Percentiles rank a stretch among this genome's conserved stretches.
Conservation (phyloP, 257 asterid genomes). For the Solanum commersonii region DNA sequence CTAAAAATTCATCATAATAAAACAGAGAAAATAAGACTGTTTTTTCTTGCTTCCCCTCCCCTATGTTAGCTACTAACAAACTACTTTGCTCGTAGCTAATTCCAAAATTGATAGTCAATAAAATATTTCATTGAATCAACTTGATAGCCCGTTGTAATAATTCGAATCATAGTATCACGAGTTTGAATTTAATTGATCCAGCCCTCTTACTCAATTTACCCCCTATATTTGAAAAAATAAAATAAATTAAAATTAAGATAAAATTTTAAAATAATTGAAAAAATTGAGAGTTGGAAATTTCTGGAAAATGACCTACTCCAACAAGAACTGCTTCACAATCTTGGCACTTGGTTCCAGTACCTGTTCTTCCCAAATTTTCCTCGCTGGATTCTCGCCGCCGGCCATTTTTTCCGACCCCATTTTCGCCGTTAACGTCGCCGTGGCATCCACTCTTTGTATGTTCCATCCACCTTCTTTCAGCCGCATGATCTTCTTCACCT, state of each 20-base stretch:
- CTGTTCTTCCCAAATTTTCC: slow-evolving; percentile 55
- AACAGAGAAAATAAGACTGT: background rate
- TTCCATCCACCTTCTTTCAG: slow-evolving; percentile 80
- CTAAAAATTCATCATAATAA: background rate
- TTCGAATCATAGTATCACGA: background rate
- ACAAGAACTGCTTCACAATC: slow-evolving; percentile 77
- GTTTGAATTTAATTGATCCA: background rate
- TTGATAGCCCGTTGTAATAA: background rate
- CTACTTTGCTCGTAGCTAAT: background rate
- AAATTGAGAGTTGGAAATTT: slow-evolving; percentile 33
- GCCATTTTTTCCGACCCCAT: slow-evolving; percentile 10
- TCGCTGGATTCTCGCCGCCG: slow-evolving; percentile 18
- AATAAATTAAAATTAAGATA: background rate
- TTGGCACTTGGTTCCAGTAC: slow-evolving; percentile 74
- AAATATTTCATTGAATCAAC: background rate
- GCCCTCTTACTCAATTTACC: background rate
- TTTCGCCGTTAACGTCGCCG: slow-evolving; percentile 43
- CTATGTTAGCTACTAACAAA: background rate
- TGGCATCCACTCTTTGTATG: slow-evolving; percentile 63
- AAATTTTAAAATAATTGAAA: background rate
- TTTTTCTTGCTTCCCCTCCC: background rate
- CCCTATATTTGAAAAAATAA: background rate
- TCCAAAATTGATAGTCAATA: slow-evolving; percentile 15
- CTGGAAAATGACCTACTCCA: slow-evolving; percentile 67
- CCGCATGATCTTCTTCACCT: slow-evolving; percentile 56